phyloP scores from a whole-genome alignment of 1,284 basidiomycete genomes.

The Boletus putidus region DNA sequence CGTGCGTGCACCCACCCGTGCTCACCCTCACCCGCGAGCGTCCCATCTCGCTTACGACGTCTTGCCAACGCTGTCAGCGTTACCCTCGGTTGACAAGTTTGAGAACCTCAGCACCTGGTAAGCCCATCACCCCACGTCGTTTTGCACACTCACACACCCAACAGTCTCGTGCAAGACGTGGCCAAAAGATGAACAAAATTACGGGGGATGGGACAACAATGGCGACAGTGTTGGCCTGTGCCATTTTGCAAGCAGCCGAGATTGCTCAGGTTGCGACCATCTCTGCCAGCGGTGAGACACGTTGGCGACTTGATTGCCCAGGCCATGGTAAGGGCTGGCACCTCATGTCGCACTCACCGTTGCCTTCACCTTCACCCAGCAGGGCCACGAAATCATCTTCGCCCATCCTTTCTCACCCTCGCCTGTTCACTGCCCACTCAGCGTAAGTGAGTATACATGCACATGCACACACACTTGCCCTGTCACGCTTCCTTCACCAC shows the following conservation, averaged over 20 bases:
- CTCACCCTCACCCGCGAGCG: too few species aligned
- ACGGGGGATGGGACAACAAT: slow-evolving; percentile 99
- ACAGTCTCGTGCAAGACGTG: slow-evolving; percentile 11
- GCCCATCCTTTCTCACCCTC: too few species aligned
- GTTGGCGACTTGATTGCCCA: slow-evolving; percentile 97
- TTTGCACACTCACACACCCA: background rate
- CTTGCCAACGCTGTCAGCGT: slow-evolving; percentile 94
- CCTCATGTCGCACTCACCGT: too few species aligned
- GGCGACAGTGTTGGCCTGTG: slow-evolving; percentile 93
- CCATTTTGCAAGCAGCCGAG: slow-evolving; percentile 95
- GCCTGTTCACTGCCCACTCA: too few species aligned
- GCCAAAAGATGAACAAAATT: slow-evolving; percentile 54
- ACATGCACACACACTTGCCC: too few species aligned
- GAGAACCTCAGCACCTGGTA: slow-evolving; percentile 98
- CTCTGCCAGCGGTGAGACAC: slow-evolving; percentile 16
- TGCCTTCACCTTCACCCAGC: too few species aligned
- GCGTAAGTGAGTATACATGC: too few species aligned
- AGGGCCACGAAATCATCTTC: too few species aligned
- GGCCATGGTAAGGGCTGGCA: slow-evolving; percentile 99
- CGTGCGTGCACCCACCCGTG: too few species aligned
- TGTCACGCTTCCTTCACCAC: too few species aligned
- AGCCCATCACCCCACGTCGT: slow-evolving; percentile 32
- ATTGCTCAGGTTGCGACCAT: slow-evolving; percentile 97
- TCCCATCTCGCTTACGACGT: too few species aligned
- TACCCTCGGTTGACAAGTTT: slow-evolving; percentile 98